Conservation (phyloP, 2,329 filamentous ascomycete genomes). For the Pseudogymnoascus destructans region DNA sequence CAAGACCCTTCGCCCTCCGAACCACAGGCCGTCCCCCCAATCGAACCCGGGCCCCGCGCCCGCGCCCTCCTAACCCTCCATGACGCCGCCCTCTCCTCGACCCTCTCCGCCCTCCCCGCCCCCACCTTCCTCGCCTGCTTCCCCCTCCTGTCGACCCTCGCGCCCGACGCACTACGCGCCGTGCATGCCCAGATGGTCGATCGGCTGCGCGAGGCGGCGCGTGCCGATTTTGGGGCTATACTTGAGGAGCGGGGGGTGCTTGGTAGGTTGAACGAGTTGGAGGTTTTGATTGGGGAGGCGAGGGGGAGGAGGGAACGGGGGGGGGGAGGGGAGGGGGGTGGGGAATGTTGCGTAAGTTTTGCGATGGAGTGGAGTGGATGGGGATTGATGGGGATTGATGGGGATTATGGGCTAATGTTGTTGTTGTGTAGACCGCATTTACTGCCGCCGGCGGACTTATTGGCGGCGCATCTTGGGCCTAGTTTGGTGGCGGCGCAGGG, state of each 20-base stretch:
- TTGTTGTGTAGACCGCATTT: conserved; percentile 36
- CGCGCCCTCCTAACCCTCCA: conserved; percentile 41
- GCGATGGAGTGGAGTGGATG: conserved; percentile 1
- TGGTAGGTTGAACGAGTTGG: conserved; percentile 44
- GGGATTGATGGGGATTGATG: conserved; percentile 20
- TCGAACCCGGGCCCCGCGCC: conserved; percentile 43
- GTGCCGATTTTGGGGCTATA: conserved; percentile 46
- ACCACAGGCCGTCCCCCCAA: conserved; percentile 12
- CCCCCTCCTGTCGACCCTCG: conserved; percentile 41
- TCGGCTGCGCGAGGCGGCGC: conserved; percentile 39
- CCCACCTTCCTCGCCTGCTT: conserved; percentile 48
- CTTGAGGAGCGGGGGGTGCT: conserved; percentile 40
- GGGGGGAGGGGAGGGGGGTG: conserved; percentile 9
- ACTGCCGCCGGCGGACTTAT: conserved; percentile 38
- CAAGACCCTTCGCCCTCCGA: conserved; percentile 1
- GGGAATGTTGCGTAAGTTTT: conserved; percentile 9
- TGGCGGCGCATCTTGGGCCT: conserved; percentile 42
- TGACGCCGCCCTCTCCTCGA: conserved; percentile 37
- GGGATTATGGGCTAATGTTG: conserved; percentile 7
- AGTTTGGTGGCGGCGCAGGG: conserved; percentile 40
- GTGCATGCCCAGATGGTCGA: conserved; percentile 47
- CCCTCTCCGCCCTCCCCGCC: conserved; percentile 42
- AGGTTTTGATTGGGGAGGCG: conserved; percentile 41
- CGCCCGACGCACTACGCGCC: conserved; percentile 38
- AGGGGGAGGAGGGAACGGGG: conserved; percentile 18